Conservation (phyloP, 164 flowering plant genomes). For the Piper betle region DNA sequence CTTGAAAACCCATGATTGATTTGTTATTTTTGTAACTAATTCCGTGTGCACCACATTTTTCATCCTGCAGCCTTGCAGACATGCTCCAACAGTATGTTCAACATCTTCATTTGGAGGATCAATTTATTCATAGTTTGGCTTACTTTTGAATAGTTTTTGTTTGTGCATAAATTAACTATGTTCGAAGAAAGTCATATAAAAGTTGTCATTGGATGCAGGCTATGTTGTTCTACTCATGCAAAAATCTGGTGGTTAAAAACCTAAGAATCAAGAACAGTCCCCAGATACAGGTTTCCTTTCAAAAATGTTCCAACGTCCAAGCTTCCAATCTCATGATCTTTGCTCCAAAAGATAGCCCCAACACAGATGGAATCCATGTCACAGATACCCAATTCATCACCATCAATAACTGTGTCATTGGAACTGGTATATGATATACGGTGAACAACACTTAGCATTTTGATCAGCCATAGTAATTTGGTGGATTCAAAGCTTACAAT, state of each 20-base stretch:
- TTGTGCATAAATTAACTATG: background rate
- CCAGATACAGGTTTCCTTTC: slow-evolving; percentile 1
- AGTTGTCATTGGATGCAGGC: background rate
- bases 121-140: background rate
- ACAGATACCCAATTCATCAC: background rate
- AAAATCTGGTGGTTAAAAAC: background rate
- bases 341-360: slow-evolving; percentile 1
- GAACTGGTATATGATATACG: background rate
- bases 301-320: background rate
- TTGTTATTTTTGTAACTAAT: background rate
- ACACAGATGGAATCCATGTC: slow-evolving; percentile 6
- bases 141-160: background rate
- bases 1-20: too few relatives aligned
- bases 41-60: background rate
- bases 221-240: background rate
- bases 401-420: slow-evolving; percentile 1
- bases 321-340: background rate
- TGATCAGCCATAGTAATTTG: background rate
- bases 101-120: background rate
- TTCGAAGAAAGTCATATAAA: background rate
- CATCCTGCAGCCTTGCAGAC: slow-evolving; percentile 59
- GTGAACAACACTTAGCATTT: background rate
- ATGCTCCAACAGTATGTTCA: slow-evolving; percentile 72
- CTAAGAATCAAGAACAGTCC: background rate
- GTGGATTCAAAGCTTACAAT: background rate